phyloP scores from a whole-genome alignment of 768 basidiomycete genomes.

The Amanita fuliginea region DNA sequence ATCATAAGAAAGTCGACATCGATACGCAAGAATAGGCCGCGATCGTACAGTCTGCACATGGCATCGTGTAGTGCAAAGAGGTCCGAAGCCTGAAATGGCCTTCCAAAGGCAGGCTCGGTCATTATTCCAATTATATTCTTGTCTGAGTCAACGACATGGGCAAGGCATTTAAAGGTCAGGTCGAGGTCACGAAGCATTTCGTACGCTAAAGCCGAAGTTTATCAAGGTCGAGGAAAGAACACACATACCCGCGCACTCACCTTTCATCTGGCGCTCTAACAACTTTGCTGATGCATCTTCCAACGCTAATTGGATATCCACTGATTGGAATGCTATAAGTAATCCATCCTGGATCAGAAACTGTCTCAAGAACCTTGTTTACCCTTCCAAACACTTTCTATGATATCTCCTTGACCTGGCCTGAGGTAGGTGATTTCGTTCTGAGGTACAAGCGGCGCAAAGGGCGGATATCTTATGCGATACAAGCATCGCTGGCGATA shows the following conservation, averaged over 20 bases:
- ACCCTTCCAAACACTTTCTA: conserved; percentile 26
- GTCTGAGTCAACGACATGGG: conserved; percentile 21
- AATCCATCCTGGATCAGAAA: no score
- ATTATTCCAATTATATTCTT: conserved; percentile 22
- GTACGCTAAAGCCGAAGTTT: conserved; percentile 10
- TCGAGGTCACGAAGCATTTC: conserved; percentile 19
- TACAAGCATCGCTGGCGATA: conserved; percentile 16
- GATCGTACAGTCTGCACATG: conserved; percentile 18
- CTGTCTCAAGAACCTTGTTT: conserved; percentile 15
- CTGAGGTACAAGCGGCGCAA: conserved; percentile 26
- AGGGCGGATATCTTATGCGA: conserved; percentile 19
- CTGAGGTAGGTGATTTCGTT: conserved; percentile 25
- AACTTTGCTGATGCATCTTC: background rate
- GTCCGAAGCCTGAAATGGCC: conserved; percentile 19
- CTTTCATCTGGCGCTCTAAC: conserved; percentile 18
- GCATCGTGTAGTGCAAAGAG: conserved; percentile 20
- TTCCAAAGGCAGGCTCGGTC: conserved; percentile 24
- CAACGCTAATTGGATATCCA: conserved; percentile 21
- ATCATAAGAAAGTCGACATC: conserved; percentile 16
- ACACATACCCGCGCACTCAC: background rate
- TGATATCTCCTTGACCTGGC: conserved; percentile 17
- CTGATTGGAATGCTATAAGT: background rate
- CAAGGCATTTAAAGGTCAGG: conserved; percentile 24
- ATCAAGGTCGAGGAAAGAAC: background rate
- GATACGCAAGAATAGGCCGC: conserved; percentile 15